Percentiles rank a stretch among this genome's conserved stretches.
Conservation (phyloP, 352 stramenopile species). For the Aphanomyces stellatus region DNA sequence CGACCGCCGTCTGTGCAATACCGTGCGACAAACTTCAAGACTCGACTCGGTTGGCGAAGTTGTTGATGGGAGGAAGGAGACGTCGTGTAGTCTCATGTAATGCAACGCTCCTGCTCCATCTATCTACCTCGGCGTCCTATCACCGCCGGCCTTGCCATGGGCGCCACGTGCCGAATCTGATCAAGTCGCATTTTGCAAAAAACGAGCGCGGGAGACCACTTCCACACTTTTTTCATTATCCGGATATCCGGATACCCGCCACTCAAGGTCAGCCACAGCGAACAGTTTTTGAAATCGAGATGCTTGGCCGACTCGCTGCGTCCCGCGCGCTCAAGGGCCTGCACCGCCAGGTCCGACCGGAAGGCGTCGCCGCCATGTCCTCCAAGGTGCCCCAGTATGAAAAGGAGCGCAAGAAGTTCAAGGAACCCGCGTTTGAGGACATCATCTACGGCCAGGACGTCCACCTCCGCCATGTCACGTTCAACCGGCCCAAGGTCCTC, state of each 20-base stretch:
- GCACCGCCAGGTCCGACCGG: conserved; percentile 2
- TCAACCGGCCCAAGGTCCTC: conserved; percentile 88
- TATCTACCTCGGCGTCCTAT: no score
- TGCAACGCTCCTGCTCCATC: no score
- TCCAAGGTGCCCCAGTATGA: conserved; percentile 5
- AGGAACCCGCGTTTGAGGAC: conserved; percentile 36
- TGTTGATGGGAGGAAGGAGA: no score
- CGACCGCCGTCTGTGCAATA: no score
- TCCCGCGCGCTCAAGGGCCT: conserved; percentile 6
- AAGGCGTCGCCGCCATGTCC: background rate
- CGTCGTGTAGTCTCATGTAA: no score
- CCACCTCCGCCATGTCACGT: conserved; percentile 69
- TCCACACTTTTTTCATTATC: background rate
- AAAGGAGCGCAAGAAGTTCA: conserved; percentile 13
- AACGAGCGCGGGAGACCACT: no score
- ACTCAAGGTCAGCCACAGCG: background rate
- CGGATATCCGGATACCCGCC: conserved; percentile 6
- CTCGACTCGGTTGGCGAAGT: no score
- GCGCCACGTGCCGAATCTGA: background rate
- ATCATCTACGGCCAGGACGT: conserved; percentile 74
- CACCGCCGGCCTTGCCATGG: no score
- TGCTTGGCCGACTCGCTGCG: conserved; percentile 9
- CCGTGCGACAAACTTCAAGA: no score
- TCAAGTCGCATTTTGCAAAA: background rate
- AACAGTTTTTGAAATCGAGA: conserved; percentile 17